phyloP scores from a whole-genome alignment of 352 stramenopile species.

The Globisporangium radiosum region DNA sequence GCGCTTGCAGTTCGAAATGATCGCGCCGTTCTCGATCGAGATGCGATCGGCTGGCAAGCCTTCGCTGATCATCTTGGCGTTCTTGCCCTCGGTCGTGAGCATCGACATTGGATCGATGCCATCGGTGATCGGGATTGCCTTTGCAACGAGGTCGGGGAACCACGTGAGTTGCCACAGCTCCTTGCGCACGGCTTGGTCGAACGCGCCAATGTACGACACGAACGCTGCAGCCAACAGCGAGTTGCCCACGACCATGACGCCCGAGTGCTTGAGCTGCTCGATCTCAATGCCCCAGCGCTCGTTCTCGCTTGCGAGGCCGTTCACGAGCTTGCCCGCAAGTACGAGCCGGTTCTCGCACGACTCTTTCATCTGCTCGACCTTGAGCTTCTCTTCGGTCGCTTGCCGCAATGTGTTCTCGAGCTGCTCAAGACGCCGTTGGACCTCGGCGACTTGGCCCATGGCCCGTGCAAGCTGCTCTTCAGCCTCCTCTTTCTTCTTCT shows the following conservation, averaged over 20 bases:
- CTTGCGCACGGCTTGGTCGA: constrained; percentile 90
- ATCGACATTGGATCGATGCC: constrained; percentile 93
- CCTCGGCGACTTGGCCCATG: constrained; percentile 90
- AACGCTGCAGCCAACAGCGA: constrained; percentile 96
- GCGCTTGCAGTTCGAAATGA: constrained; percentile 96
- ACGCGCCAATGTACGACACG: constrained; percentile 97
- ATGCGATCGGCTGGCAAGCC: constrained; percentile 96
- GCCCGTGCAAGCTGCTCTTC: constrained; percentile 89
- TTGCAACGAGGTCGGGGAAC: constrained; percentile 87
- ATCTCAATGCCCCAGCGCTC: constrained; percentile 96
- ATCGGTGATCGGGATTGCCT: constrained; percentile 92
- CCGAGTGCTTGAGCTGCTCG: constrained; percentile 92
- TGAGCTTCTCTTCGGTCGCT: constrained; percentile 94
- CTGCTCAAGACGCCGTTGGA: constrained; percentile 88
- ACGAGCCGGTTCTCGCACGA: constrained; percentile 90
- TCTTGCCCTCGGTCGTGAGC: constrained; percentile 95
- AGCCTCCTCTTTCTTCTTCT: constrained; percentile 90
- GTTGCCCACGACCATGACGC: constrained; percentile 94
- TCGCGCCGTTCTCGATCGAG: constrained; percentile 96
- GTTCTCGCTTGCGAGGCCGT: constrained; percentile 94
- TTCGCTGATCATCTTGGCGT: constrained; percentile 97
- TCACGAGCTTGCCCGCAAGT: constrained; percentile 93
- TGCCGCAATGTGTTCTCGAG: constrained; percentile 93
- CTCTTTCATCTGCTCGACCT: constrained; percentile 94
- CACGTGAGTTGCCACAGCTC: constrained; percentile 77